phyloP scores from a whole-genome alignment of 495 filamentous ascomycete genomes.

The Echria macrotheca region DNA sequence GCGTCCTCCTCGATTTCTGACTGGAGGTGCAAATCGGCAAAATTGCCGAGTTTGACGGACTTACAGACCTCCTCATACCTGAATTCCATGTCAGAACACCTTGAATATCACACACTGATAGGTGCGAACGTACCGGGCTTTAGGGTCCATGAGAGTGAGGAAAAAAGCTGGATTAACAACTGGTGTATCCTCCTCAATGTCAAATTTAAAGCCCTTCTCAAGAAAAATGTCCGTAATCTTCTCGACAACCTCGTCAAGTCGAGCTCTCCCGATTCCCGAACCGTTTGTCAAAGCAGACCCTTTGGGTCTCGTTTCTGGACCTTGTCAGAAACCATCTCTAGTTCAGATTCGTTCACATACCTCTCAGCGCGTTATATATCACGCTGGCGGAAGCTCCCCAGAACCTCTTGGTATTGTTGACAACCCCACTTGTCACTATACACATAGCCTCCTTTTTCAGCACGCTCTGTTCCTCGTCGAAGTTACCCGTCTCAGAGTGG shows the following conservation, averaged over 20 bases:
- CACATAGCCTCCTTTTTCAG: neutral
- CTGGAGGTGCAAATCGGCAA: neutral
- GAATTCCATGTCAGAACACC: no score
- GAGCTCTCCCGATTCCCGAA: neutral
- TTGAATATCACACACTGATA: neutral
- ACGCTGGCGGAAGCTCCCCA: neutral
- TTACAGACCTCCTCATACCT: neutral
- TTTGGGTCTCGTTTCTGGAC: neutral
- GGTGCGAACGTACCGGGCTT: neutral
- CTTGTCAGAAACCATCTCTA: neutral
- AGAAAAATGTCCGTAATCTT: neutral
- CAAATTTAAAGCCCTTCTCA: neutral
- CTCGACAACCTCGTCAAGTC: neutral
- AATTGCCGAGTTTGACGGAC: neutral
- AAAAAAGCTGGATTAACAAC: neutral
- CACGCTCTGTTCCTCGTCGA: neutral
- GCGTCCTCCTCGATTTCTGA: neutral
- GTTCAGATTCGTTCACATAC: neutral
- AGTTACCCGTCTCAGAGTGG: neutral
- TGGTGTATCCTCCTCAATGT: neutral
- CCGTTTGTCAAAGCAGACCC: neutral
- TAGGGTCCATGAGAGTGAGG: neutral
- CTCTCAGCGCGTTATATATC: neutral
- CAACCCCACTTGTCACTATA: neutral
- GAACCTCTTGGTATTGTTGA: neutral